phyloP scores from a whole-genome alignment of 768 basidiomycete species.

The Termitomyces sp. region DNA sequence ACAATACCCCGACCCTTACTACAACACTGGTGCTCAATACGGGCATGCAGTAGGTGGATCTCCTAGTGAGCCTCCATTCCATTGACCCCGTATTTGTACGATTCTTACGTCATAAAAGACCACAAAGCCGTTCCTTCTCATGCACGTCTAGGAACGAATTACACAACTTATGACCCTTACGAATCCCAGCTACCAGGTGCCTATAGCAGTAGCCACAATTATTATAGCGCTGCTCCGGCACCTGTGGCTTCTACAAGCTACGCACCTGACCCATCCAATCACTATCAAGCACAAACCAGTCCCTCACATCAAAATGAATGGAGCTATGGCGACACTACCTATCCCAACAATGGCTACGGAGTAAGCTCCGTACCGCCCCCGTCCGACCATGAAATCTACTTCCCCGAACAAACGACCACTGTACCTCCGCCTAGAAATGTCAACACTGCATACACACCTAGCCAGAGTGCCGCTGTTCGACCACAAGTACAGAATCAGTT shows the following conservation, averaged over 20 bases:
- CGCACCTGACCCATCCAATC: constrained; percentile 22
- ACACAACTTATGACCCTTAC: constrained; percentile 51
- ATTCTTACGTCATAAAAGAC: constrained; percentile 33
- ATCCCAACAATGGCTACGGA: constrained; percentile 28
- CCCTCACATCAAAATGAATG: constrained; percentile 32
- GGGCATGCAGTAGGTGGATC: constrained; percentile 49
- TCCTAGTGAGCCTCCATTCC: constrained; percentile 40
- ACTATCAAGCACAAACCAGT: constrained; percentile 31
- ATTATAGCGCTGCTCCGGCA: constrained; percentile 10
- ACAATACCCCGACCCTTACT: constrained; percentile 32
- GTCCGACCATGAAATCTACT: constrained; percentile 20
- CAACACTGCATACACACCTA: constrained; percentile 18
- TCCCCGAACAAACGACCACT: constrained; percentile 18
- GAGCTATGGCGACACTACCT: constrained; percentile 55
- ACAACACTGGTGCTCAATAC: constrained; percentile 31
- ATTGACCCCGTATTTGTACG: neutral
- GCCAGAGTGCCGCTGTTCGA: constrained; percentile 33
- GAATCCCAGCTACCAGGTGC: constrained; percentile 21
- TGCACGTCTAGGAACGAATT: constrained; percentile 41
- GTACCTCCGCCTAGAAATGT: constrained; percentile 39
- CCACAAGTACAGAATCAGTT: constrained; percentile 31
- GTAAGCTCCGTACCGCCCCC: constrained; percentile 35
- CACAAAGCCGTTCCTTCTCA: constrained; percentile 47
- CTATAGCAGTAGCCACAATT: constrained; percentile 18
- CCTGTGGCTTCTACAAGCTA: constrained; percentile 23